phyloP scores from a whole-genome alignment of 1,284 basidiomycete genomes.

The Cryptococcus sp. region DNA sequence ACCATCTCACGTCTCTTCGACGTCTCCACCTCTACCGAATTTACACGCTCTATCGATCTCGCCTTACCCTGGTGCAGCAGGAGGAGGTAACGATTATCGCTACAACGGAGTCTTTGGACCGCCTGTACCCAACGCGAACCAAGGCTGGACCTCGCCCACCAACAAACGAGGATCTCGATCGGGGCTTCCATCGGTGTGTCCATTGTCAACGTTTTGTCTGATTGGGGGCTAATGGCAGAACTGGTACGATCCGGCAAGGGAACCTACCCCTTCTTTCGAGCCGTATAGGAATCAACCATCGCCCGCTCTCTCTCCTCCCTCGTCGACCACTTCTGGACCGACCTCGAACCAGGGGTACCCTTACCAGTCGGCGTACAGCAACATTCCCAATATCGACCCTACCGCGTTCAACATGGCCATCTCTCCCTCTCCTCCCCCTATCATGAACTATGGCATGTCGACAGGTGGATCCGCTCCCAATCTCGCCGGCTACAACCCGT shows the following conservation, averaged over 20 bases:
- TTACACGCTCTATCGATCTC: conserved; percentile 37
- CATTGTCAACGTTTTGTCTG: no score
- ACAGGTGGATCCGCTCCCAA: conserved; percentile 18
- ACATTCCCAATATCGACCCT: conserved; percentile 10
- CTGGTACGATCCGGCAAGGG: conserved; percentile 37
- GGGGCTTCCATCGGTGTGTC: conserved; percentile 26
- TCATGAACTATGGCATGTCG: not conserved
- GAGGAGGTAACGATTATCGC: conserved; percentile 23
- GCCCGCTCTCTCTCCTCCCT: conserved; percentile 38
- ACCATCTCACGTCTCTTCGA: conserved; percentile 11
- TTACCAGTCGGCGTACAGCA: conserved; percentile 15
- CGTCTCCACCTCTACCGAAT: conserved; percentile 38
- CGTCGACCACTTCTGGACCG: conserved; percentile 33
- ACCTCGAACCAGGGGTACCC: conserved; percentile 22
- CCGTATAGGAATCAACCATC: conserved; percentile 32
- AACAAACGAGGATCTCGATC: conserved; percentile 33
- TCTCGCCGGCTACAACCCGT: conserved; percentile 17
- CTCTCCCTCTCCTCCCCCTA: conserved; percentile 34
- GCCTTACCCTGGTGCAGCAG: conserved; percentile 17
- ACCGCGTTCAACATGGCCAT: conserved; percentile 26
- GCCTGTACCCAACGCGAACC: conserved; percentile 18
- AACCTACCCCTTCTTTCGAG: conserved; percentile 24
- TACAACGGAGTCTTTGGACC: conserved; percentile 44
- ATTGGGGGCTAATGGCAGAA: conserved; percentile 26
- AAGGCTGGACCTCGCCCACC: conserved; percentile 25